Evolutionary conservation across 805 yeast species (phyloP).

Genomic region (Candida namnaoensis): DNA sequence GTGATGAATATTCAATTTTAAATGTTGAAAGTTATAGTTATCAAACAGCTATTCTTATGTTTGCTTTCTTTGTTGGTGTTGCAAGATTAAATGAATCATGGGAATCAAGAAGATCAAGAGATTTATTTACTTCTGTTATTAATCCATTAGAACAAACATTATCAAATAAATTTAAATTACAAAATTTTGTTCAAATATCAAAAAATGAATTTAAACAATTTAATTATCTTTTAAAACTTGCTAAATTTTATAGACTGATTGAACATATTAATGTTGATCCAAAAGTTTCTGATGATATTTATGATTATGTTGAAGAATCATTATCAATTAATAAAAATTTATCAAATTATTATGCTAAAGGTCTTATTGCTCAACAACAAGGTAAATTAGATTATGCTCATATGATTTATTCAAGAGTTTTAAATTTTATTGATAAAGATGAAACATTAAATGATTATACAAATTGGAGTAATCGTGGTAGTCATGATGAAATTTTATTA

Average conservation of each 20-base stretch:
- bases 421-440: not conserved
- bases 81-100: constrained; percentile 8
- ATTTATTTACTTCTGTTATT: constrained; percentile 1
- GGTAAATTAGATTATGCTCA: constrained; percentile 8
- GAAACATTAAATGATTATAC: not conserved
- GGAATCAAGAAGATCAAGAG: constrained; percentile 12
- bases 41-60: constrained; percentile 1
- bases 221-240: constrained; percentile 1
- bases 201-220: not conserved
- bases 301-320: constrained; percentile 2
- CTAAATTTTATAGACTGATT: constrained; percentile 7
- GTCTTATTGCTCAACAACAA: constrained; percentile 8
- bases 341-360: constrained; percentile 3
- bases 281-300: not conserved
- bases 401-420: constrained; percentile 1
- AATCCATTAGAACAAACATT: constrained; percentile 1
- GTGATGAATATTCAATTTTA: not conserved
- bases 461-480: constrained; percentile 3
- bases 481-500: constrained; percentile 8
- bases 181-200: not conserved
- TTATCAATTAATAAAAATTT: not conserved
- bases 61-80: constrained; percentile 6
- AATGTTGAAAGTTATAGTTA: constrained; percentile 3
- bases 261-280: constrained; percentile 5
- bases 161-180: not conserved